These are phyloP conservation scores for Botryotinia calthae DNA, from an alignment of 2,329 filamentous ascomycete species.

Conservation along the genomic window DNA sequence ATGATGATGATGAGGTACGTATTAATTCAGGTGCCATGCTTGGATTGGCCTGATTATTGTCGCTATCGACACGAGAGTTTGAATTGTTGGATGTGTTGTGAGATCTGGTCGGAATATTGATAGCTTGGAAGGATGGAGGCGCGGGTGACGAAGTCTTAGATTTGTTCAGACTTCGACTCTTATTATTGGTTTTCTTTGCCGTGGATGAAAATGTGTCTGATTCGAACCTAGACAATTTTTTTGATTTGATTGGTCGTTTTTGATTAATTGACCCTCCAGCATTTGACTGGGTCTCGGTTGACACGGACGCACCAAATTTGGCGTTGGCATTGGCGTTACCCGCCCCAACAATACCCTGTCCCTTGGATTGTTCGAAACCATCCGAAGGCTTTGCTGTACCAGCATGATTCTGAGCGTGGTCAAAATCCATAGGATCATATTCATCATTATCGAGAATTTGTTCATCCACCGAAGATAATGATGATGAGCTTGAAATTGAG, in stretches of 20 bases:
- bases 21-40: conserved; percentile 25
- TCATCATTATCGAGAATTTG: conserved; percentile 28
- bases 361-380: conserved; percentile 16
- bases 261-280: conserved; percentile 25
- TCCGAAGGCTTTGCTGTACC: conserved; percentile 16
- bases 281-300: conserved; percentile 32
- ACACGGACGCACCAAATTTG: conserved; percentile 29
- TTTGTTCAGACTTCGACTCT: conserved; percentile 14
- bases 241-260: conserved; percentile 31
- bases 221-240: conserved; percentile 31
- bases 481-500: conserved; percentile 40
- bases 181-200: conserved; percentile 19
- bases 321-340: conserved; percentile 28
- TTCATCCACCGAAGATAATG: conserved; percentile 40
- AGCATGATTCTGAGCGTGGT: conserved; percentile 19
- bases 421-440: conserved; percentile 21
- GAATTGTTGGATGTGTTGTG: conserved; percentile 19
- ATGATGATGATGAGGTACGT: conserved; percentile 23
- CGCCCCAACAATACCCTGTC: conserved; percentile 14
- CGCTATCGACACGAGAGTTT: conserved; percentile 13
- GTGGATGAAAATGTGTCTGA: conserved; percentile 33
- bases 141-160: conserved; percentile 23
- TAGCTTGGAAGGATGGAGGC: conserved; percentile 24
- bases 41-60: conserved; percentile 14
- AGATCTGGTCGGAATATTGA: conserved; percentile 22